Evolutionary conservation across 2,329 filamentous ascomycete species (phyloP), one percentile per base, ranked within the genome.

Genomic region (Botrytis porri): DNA sequence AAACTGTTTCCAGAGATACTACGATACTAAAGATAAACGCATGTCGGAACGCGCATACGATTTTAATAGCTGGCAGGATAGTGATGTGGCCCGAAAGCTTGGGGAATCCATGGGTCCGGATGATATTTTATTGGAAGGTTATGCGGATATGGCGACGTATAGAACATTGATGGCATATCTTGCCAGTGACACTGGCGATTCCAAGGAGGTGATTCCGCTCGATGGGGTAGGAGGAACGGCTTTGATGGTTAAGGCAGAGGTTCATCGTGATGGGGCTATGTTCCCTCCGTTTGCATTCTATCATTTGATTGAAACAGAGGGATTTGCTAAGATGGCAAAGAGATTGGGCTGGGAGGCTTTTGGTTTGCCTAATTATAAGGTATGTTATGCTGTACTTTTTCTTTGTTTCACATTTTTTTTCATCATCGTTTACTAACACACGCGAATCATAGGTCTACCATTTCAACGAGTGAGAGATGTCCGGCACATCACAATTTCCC

Each of bases 21-120:
- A 88, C 64, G 91, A 98, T 75, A 78, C 85, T 0, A 87, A 92
- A 22, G 90, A 88, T 69, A 91, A 92, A 79, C 86, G 89, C 76
- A 88, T 89, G 84, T 89, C 90, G 61, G 89, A 95, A 80, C 89
- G 96, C 7, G 90, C 95, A 0, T 99, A 99, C 82, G 96, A 99
- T 84, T 98, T 91, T 86, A 99, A 99, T 84, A 97, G 93, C 81
- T 99, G 96, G 96, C 90, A 95, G 79, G 96, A 99, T 81, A 97
- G 93, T 80, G 87, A 91, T 1, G 91, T 88, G 2, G 95, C 96
- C 1, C 88, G 91, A 80, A 87, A 92, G 51, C 84, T 99, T 75
- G 95, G 88, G 3, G 84, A 87, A 18, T 89, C 89, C 79, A 95
- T 99, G 94, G 93, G 90, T 0, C 91, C 91, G 0, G 95, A 99